Percentiles rank a stretch among this genome's conserved stretches.
phyloP scores from a whole-genome alignment of 2,329 filamentous ascomycete genomes.

The Metarhizium sp. region DNA sequence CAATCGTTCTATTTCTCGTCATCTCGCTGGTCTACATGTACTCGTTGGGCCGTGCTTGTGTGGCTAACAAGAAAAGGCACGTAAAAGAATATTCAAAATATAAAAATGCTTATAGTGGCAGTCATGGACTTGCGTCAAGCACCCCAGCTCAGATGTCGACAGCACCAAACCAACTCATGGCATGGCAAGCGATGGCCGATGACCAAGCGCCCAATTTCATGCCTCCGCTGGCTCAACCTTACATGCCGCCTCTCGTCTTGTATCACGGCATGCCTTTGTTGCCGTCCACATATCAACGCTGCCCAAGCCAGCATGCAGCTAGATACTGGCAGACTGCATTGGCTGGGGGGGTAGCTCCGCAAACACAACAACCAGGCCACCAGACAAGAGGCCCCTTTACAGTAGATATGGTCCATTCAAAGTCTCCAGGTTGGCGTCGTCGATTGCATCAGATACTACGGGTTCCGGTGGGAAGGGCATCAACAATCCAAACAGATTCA shows the following conservation, averaged over 20 bases:
- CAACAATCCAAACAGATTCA: slow-evolving; percentile 24
- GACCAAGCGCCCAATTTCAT: neutral
- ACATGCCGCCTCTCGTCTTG: neutral
- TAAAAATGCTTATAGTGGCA: too few relatives aligned
- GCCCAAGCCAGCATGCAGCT: neutral
- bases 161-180: neutral
- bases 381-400: neutral
- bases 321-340: neutral
- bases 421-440: slow-evolving; percentile 17
- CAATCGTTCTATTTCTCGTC: slow-evolving; percentile 18
- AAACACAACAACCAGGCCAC: neutral
- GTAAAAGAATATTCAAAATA: neutral
- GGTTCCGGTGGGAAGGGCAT: slow-evolving; percentile 23
- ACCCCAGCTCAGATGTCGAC: neutral
- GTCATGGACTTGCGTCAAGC: neutral
- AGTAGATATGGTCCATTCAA: slow-evolving; percentile 4
- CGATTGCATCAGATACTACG: slow-evolving; percentile 16
- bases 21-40: slow-evolving; percentile 24
- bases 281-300: neutral
- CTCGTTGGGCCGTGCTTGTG: slow-evolving; percentile 18
- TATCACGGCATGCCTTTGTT: slow-evolving; percentile 1
- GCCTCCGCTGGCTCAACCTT: neutral
- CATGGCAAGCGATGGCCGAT: neutral
- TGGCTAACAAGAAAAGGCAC: neutral
- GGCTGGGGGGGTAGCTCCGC: neutral